phyloP scores from a whole-genome alignment of 1,139 yeast species.

The Kluyveromyces sp. region DNA sequence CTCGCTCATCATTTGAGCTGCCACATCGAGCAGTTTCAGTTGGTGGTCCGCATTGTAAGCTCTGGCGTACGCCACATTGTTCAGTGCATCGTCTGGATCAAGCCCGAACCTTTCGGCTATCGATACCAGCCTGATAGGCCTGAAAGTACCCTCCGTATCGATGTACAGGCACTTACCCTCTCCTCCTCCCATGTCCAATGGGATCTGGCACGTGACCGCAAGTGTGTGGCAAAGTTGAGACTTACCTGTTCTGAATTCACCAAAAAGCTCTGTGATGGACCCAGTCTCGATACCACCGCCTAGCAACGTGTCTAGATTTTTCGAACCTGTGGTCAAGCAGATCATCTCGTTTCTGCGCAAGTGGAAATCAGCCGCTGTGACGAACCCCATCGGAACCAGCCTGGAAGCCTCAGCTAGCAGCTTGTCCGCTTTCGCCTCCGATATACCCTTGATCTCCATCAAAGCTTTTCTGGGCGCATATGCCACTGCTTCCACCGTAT shows the following conservation, averaged over 20 bases:
- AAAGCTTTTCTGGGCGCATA: conserved; percentile 80
- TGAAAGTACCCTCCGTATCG: conserved; percentile 95
- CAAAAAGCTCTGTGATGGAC: conserved; percentile 90
- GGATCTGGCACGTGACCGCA: conserved; percentile 94
- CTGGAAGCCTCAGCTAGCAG: conserved; percentile 76
- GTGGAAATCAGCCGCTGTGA: conserved; percentile 94
- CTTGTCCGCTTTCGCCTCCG: conserved; percentile 92
- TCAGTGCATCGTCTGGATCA: conserved; percentile 90
- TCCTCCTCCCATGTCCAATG: conserved; percentile 97
- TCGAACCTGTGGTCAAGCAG: conserved; percentile 91
- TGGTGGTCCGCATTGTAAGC: conserved; percentile 98
- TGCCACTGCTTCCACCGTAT: conserved; percentile 88
- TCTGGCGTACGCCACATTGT: conserved; percentile 94
- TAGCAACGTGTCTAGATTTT: conserved; percentile 81
- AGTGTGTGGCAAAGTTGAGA: conserved; percentile 95
- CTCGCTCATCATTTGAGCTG: conserved; percentile 95
- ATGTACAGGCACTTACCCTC: conserved; percentile 96
- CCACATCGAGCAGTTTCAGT: conserved; percentile 74
- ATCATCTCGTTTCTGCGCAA: conserved; percentile 84
- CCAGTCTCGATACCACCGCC: conserved; percentile 99
- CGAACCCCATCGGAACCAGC: conserved; percentile 91
- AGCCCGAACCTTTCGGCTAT: conserved; percentile 90
- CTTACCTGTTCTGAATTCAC: conserved; percentile 97
- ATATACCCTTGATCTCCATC: conserved; percentile 77
- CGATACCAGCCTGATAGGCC: conserved; percentile 84